Conservation (phyloP, 768 basidiomycete species). For the Tricholoma sp. region DNA sequence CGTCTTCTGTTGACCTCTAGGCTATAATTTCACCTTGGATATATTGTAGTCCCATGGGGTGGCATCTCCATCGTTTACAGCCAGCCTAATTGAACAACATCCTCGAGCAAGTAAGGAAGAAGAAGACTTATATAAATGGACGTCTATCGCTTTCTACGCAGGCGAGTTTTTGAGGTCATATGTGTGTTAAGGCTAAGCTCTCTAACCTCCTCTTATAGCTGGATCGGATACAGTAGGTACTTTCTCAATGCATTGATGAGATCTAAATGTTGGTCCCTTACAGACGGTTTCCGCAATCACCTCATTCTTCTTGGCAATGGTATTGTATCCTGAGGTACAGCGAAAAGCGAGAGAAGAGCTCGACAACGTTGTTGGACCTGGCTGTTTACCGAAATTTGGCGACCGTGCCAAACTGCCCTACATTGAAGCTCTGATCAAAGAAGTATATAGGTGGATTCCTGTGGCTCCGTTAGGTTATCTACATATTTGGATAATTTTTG, state of each 20-base stretch:
- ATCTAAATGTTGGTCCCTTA: neutral
- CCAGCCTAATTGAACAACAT: constrained; percentile 1
- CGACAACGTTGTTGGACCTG: neutral
- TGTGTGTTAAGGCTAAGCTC: neutral
- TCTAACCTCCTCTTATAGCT: neutral
- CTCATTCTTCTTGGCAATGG: neutral
- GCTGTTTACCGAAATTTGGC: neutral
- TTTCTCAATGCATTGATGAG: constrained; percentile 5
- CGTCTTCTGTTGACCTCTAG: neutral
- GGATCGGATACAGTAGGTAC: neutral
- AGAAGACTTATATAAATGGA: constrained; percentile 7
- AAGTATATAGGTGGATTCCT: neutral
- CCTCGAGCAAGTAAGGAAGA: constrained; percentile 1
- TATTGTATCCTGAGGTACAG: neutral
- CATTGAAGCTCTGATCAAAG: neutral
- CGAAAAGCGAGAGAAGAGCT: neutral
- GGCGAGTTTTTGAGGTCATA: neutral
- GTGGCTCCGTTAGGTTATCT: neutral
- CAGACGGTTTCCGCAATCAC: neutral
- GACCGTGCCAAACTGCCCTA: neutral
- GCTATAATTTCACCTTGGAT: neutral
- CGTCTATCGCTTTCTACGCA: constrained; percentile 3
- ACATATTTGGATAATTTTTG: neutral
- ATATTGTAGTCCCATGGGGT: neutral
- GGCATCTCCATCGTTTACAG: constrained; percentile 1